Conservation (phyloP, 148 eudicot species). For the Chenopodium berlandieri region DNA sequence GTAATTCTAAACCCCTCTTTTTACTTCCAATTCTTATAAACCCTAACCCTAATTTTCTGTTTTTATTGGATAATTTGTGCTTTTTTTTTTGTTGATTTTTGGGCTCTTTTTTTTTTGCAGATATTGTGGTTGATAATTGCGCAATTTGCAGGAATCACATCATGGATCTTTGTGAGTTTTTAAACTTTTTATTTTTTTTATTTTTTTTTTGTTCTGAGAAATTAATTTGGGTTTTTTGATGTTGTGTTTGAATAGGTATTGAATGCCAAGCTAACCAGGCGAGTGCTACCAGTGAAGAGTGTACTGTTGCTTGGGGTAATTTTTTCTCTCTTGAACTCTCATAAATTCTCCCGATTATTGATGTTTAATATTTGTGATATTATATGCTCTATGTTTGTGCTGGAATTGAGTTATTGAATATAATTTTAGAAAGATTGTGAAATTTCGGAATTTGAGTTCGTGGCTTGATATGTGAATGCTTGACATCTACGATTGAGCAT, state of each 20-base stretch:
- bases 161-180: conserved; percentile 87
- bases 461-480: not conserved
- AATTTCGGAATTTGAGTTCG: not conserved
- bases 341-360: not conserved
- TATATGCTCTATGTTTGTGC: not conserved
- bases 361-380: not conserved
- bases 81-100: not conserved
- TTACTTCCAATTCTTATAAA: not conserved
- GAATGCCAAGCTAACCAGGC: conserved; percentile 94
- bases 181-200: not conserved
- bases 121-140: conserved; percentile 87
- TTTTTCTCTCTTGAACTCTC: not conserved
- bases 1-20: conserved; percentile 19
- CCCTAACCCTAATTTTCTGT: conserved; percentile 12
- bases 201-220: not conserved
- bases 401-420: not conserved
- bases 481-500: not conserved
- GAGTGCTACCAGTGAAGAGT: conserved; percentile 89
- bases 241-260: conserved; percentile 55
- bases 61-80: not conserved
- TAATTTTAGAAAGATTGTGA: not conserved
- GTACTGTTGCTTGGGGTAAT: conserved; percentile 91
- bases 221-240: conserved; percentile 29
- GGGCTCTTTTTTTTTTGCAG: conserved; percentile 34
- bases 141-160: conserved; percentile 94